Conservation (phyloP, 1,284 basidiomycete species). For the Heliocybe sulcata region DNA sequence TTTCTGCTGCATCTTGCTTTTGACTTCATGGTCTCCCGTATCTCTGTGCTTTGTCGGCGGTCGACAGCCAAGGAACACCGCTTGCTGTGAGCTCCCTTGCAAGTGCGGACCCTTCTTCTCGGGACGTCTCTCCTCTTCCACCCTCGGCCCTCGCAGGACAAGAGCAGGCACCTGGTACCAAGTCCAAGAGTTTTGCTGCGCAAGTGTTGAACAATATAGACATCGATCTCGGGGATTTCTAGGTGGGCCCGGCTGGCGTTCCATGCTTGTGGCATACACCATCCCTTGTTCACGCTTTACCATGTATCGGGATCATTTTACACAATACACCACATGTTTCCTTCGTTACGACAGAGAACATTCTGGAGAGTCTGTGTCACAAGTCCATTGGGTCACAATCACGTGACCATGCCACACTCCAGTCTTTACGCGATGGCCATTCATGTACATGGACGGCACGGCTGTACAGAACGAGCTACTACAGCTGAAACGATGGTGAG, state of each 20-base stretch:
- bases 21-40: conserved; percentile 7
- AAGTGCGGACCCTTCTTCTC: background rate
- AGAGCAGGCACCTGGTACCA: conserved; percentile 11
- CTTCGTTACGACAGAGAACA: no score
- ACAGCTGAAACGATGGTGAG: no score
- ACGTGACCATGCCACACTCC: no score
- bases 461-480: no score
- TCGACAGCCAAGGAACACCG: conserved; percentile 11
- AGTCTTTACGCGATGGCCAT: no score
- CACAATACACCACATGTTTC: no score
- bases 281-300: no score
- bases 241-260: conserved; percentile 7
- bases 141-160: conserved; percentile 18
- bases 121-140: conserved; percentile 32
- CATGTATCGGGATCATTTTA: no score
- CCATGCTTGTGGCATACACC: no score
- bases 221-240: conserved; percentile 76
- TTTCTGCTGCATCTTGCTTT: conserved; percentile 37
- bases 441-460: no score
- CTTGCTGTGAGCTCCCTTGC: conserved; percentile 18
- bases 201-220: conserved; percentile 61
- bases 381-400: no score
- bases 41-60: conserved; percentile 7
- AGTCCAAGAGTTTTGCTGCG: conserved; percentile 43
- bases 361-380: no score